Conservation (phyloP, 1,284 basidiomycete genomes). For the Afroboletus lepidellus region DNA sequence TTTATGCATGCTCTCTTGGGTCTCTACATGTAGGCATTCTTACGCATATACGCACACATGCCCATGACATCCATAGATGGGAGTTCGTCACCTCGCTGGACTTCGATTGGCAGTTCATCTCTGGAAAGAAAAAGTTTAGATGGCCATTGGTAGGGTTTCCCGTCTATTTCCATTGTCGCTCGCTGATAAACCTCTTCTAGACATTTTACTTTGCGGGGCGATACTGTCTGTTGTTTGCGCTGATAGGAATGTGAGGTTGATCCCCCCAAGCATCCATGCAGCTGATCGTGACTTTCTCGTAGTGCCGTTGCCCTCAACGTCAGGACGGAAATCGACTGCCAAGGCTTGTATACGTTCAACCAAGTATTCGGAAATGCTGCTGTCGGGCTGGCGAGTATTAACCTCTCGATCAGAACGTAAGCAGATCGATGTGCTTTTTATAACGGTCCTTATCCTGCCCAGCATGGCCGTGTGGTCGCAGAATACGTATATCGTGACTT, state of each 20-base stretch:
- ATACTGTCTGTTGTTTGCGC: slow-evolving; percentile 63
- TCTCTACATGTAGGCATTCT: slow-evolving; percentile 54
- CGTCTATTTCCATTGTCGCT: neutral
- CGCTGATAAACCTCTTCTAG: slow-evolving; percentile 36
- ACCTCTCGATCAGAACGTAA: slow-evolving; percentile 75
- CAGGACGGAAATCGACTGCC: slow-evolving; percentile 33
- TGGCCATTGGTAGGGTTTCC: slow-evolving; percentile 56
- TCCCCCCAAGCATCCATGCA: neutral
- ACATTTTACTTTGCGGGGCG: slow-evolving; percentile 73
- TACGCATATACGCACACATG: slow-evolving; percentile 11
- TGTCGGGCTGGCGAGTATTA: slow-evolving; percentile 74
- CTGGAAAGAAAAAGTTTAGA: slow-evolving; percentile 56
- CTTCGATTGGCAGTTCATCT: slow-evolving; percentile 68
- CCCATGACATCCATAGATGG: slow-evolving; percentile 43
- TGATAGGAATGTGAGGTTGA: slow-evolving; percentile 64
- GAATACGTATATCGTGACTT: slow-evolving; percentile 53
- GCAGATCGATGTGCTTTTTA: slow-evolving; percentile 22
- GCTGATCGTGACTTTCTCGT: neutral
- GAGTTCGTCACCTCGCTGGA: slow-evolving; percentile 62
- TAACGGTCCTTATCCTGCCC: slow-evolving; percentile 5
- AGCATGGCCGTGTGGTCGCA: slow-evolving; percentile 74
- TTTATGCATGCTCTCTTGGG: slow-evolving; percentile 69
- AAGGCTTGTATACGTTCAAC: slow-evolving; percentile 68
- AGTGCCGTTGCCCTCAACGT: slow-evolving; percentile 34
- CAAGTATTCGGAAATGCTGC: slow-evolving; percentile 68